Conservation (phyloP, 176 grass and related monocot species). For the Carex littledalei region DNA sequence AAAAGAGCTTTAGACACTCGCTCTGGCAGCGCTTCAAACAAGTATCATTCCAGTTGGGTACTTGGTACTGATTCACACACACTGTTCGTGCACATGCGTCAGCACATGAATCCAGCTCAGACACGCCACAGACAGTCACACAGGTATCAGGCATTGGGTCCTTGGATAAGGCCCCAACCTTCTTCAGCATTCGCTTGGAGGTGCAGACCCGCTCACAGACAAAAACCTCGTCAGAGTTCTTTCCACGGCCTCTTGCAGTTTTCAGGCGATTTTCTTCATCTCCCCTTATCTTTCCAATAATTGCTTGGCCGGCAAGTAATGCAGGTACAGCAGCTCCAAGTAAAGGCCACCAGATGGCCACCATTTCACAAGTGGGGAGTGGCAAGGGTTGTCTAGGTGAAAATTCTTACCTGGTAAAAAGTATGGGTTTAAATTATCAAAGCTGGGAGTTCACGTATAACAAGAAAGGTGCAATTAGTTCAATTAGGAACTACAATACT, state of each 20-base stretch:
- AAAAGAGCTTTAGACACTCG: constrained; percentile 82
- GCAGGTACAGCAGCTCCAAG: constrained; percentile 50
- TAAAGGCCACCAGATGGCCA: constrained; percentile 70
- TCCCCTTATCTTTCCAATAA: constrained; percentile 51
- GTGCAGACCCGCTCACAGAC: constrained; percentile 82
- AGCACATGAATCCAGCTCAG: constrained; percentile 70
- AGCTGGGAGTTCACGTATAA: background rate
- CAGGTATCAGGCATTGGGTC: constrained; percentile 82
- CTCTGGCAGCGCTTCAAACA: constrained; percentile 84
- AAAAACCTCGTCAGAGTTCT: constrained; percentile 69
- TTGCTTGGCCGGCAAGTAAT: constrained; percentile 48
- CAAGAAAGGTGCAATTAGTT: background rate
- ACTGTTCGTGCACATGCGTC: constrained; percentile 76
- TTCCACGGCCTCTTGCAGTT: constrained; percentile 55
- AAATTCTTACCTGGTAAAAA: background rate
- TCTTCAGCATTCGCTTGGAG: constrained; percentile 83
- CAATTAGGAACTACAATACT: background rate
- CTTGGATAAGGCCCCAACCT: constrained; percentile 83
- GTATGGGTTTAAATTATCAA: background rate
- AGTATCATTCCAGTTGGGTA: constrained; percentile 91
- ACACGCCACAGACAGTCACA: constrained; percentile 81
- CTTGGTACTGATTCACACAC: constrained; percentile 84
- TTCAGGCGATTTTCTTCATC: constrained; percentile 68
- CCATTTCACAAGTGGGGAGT: constrained; percentile 23
- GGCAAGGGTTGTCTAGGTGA: background rate